Base-by-base conservation (phyloP, 139 green algal genomes). In the Tetratostichococcus sp. region DNA sequence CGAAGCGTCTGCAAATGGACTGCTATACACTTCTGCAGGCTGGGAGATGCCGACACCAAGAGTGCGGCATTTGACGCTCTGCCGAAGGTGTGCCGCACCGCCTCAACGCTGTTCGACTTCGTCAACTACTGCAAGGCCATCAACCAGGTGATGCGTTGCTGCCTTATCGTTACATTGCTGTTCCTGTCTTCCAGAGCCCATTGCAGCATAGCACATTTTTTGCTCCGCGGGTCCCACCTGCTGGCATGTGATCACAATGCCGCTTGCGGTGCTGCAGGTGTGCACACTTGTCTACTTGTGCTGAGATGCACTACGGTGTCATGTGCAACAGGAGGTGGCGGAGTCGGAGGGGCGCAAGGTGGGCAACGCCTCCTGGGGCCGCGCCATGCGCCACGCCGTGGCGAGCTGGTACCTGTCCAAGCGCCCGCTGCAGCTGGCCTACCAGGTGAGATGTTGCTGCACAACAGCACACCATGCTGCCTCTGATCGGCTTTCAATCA, bases 11-110 rank as follows among this genome's bases (percentile, higher is more conserved):
- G n/a, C n/a, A n/a, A n/a, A n/a, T n/a, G n/a, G n/a, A n/a, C n/a
- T 21, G 39, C 39, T 21, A 11, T 11, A 50, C 39, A 21, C 14
- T 26, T 2, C 19, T 25, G 50, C 50, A 62, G 50, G 50, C 50
- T 62, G 50, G 50, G 76, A 30, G 76, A 80, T 31, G 0, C 25
- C 21, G 59, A 69, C 23, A 73, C 70, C 62, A 66, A 71, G 31
- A 25, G 26, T 30, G 70, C 76, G 17, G 76, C 76, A 5, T 67
- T 73, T 30, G 70, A 31, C 1, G 70, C 76, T 3, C 39, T 80
- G 57, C 76, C 76, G 3, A 26, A 43, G 59, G 76, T 80, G 23
- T 76, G 70, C 39, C 76, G 76, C 33, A 80, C 70, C 25, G 69
- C 70, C 11, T 76, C 76, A 39, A 62, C 50, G 14, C 50, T 62